phyloP scores from a whole-genome alignment of 257 asterid genomes.

The Rehmannia glutinosa region DNA sequence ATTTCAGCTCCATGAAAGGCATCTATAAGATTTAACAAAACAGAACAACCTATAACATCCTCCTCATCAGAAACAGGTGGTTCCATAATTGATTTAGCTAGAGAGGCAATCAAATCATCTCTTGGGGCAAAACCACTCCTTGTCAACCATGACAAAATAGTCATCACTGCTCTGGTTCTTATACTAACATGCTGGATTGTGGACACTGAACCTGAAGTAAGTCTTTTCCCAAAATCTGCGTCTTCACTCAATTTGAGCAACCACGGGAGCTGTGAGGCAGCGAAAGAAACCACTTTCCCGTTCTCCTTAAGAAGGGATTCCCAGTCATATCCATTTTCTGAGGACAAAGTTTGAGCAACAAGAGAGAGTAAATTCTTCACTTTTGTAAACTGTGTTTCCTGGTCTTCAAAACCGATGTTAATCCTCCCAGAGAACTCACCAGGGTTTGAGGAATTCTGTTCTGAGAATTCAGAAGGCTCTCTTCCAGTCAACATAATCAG shows the following conservation, averaged over 20 bases:
- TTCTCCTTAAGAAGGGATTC: constrained; percentile 59
- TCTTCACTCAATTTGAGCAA: constrained; percentile 62
- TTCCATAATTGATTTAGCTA: constrained; percentile 84
- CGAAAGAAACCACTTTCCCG: constrained; percentile 62
- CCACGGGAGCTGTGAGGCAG: constrained; percentile 80
- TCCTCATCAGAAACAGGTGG: constrained; percentile 83
- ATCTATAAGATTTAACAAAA: constrained; percentile 77
- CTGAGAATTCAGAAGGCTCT: constrained; percentile 54
- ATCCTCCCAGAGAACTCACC: constrained; percentile 39
- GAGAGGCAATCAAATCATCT: constrained; percentile 70
- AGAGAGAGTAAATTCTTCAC: constrained; percentile 45
- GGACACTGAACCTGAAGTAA: constrained; percentile 36
- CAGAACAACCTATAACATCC: constrained; percentile 78
- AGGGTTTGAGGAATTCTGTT: constrained; percentile 35
- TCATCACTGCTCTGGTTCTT: constrained; percentile 62
- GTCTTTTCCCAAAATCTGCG: constrained; percentile 42
- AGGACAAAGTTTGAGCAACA: constrained; percentile 43
- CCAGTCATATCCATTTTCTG: constrained; percentile 48
- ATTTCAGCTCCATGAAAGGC: constrained; percentile 82
- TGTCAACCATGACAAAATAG: constrained; percentile 82
- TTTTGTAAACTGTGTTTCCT: constrained; percentile 43
- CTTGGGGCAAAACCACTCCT: constrained; percentile 69
- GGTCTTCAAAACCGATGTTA: constrained; percentile 34
- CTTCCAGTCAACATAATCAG: constrained; percentile 57
- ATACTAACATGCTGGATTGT: constrained; percentile 45